A percentile compares a stretch with the other conserved stretches of the same genome.
Conservation (phyloP, 345 rosid genomes). For the Alliaria petiolata region DNA sequence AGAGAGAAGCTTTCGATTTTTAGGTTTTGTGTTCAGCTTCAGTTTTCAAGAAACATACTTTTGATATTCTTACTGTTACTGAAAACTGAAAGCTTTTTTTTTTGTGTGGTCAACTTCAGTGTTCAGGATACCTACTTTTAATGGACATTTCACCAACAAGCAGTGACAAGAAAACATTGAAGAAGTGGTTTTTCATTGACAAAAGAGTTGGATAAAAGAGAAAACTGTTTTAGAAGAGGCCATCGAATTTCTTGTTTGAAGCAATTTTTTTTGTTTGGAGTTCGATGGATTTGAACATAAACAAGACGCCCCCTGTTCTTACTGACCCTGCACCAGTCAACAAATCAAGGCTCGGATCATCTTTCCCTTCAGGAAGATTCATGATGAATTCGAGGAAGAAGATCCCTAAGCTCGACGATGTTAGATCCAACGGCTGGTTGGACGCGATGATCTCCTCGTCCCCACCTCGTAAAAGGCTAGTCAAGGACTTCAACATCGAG, state of each 20-base stretch:
- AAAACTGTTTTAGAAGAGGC: not conserved
- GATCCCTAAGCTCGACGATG: conserved; percentile 76
- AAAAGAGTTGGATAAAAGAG: conserved; percentile 63
- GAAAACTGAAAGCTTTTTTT: too few relatives aligned
- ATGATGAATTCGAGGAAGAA: conserved; percentile 56
- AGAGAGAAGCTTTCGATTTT: not conserved
- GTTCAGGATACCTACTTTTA: conserved; percentile 48
- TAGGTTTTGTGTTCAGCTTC: not conserved
- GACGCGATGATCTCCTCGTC: conserved; percentile 96
- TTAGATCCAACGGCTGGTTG: conserved; percentile 83
- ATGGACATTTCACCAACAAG: conserved; percentile 64
- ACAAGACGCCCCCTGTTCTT: conserved; percentile 65
- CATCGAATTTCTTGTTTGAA: conserved; percentile 16
- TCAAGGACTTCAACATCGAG: conserved; percentile 54
- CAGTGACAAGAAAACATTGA: conserved; percentile 80
- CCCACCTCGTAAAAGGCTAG: conserved; percentile 81
- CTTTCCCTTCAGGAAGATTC: conserved; percentile 54
- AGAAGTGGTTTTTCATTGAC: conserved; percentile 95
- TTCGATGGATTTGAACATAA: conserved; percentile 70
- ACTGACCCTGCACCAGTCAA: conserved; percentile 61
- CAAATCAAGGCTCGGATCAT: conserved; percentile 67
- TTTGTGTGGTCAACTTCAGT: conserved; percentile 38
- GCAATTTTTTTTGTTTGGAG: conserved; percentile 18
- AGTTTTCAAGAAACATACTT: conserved; percentile 41
- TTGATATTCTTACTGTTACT: conserved; percentile 29